Evolutionary conservation across 179 eudicot genomes (phyloP).

Genomic region (Silene noctiflora): DNA sequence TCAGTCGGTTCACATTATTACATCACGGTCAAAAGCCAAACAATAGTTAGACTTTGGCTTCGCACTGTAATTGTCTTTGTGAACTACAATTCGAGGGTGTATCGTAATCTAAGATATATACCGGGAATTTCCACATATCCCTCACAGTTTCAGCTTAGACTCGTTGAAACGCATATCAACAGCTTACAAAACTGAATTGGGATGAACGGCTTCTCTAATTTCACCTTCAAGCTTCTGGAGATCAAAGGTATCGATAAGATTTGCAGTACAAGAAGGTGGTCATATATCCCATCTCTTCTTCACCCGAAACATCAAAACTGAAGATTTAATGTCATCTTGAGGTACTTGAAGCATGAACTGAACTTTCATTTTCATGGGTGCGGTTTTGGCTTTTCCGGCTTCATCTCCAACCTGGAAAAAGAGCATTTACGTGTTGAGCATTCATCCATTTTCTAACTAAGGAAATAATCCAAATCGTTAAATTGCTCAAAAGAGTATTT

Average conservation of each 20-base stretch:
- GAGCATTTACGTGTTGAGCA: background rate
- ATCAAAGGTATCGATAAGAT: background rate
- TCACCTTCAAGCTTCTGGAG: background rate
- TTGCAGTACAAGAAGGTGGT: background rate
- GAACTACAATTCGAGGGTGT: background rate
- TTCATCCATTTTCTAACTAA: background rate
- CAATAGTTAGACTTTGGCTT: background rate
- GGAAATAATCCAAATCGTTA: too few species aligned
- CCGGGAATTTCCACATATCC: background rate
- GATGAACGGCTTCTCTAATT: constrained; percentile 17
- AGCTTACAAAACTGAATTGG: constrained; percentile 15
- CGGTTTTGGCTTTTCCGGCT: constrained; percentile 68
- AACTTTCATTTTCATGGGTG: constrained; percentile 84
- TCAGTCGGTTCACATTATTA: background rate
- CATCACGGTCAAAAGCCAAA: background rate
- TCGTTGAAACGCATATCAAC: background rate
- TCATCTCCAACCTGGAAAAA: constrained; percentile 80
- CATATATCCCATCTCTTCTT: constrained; percentile 95
- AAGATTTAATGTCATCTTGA: constrained; percentile 73
- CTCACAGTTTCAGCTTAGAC: background rate
- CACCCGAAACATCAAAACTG: constrained; percentile 81
- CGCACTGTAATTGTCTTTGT: background rate
- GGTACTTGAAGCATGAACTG: constrained; percentile 98
- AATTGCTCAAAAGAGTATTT: too few species aligned
- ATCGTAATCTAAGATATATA: background rate